phyloP scores from a whole-genome alignment of 495 filamentous ascomycete species.

The Lepidopterella palustris region DNA sequence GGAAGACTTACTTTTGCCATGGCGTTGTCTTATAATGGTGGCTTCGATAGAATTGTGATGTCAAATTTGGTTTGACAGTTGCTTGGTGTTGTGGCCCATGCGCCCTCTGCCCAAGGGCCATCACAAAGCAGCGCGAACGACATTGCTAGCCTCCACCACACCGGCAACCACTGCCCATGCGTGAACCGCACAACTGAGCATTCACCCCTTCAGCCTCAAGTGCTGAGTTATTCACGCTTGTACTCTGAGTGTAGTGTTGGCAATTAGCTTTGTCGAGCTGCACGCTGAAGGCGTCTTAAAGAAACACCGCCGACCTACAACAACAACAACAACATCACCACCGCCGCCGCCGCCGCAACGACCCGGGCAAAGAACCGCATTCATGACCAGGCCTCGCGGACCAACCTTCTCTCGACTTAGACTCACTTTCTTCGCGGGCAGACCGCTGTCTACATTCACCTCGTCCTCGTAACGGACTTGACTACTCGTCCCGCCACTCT shows the following conservation, averaged over 20 bases:
- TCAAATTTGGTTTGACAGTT: background rate
- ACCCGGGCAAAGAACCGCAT: conserved; percentile 3
- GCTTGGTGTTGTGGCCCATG: conserved; percentile 2
- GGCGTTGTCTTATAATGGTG: background rate
- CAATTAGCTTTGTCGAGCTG: conserved; percentile 29
- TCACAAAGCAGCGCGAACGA: conserved; percentile 8
- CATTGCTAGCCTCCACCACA: background rate
- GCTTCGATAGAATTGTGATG: background rate
- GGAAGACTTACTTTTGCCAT: conserved; percentile 21
- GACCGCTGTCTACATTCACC: background rate
- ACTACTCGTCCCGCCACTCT: background rate
- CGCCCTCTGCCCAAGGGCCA: background rate
- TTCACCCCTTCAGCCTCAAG: background rate
- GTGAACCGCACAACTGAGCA: background rate
- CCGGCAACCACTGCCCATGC: background rate
- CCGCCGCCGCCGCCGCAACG: background rate
- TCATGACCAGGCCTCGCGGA: conserved; percentile 5
- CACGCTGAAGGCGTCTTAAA: conserved; percentile 21
- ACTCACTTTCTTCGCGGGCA: background rate
- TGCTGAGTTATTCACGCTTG: background rate
- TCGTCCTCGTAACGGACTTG: background rate
- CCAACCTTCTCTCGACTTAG: background rate
- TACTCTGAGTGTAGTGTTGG: conserved; percentile 12
- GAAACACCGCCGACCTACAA: conserved; percentile 11
- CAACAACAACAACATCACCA: conserved; percentile 1